Conservation (phyloP, 768 basidiomycete species). For the Paxillus ammoniavirescens region DNA sequence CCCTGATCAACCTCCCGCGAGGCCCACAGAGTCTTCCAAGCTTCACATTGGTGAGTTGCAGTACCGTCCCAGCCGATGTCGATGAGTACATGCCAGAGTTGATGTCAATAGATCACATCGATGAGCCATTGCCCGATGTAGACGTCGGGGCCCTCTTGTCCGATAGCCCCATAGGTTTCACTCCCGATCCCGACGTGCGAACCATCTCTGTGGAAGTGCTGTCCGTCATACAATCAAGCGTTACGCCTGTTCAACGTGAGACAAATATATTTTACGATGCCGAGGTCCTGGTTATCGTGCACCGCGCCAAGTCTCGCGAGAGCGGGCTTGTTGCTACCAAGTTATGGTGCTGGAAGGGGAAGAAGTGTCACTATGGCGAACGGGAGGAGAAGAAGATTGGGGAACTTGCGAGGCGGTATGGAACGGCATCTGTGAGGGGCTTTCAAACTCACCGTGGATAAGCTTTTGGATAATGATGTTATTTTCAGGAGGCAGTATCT, state of each 20-base stretch:
- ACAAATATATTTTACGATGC: slow-evolving; percentile 67
- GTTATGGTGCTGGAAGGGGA: slow-evolving; percentile 80
- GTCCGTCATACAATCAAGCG: slow-evolving; percentile 50
- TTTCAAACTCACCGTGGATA: background rate
- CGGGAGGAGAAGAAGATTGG: slow-evolving; percentile 64
- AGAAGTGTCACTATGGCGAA: slow-evolving; percentile 48
- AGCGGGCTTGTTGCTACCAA: slow-evolving; percentile 65
- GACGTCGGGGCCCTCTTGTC: slow-evolving; percentile 49
- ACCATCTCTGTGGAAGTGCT: slow-evolving; percentile 78
- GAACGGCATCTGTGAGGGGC: slow-evolving; percentile 54
- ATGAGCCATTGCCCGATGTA: slow-evolving; percentile 45
- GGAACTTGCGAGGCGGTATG: slow-evolving; percentile 73
- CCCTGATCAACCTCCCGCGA: background rate
- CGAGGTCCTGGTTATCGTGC: slow-evolving; percentile 66
- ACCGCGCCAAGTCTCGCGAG: slow-evolving; percentile 64
- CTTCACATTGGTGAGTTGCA: slow-evolving; percentile 35
- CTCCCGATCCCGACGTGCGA: slow-evolving; percentile 35
- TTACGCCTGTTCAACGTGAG: slow-evolving; percentile 44
- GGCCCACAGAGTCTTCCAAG: slow-evolving; percentile 9
- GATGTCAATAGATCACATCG: slow-evolving; percentile 35
- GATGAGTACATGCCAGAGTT: slow-evolving; percentile 5
- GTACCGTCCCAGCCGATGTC: background rate
- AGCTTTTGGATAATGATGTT: background rate
- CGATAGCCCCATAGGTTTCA: slow-evolving; percentile 8
- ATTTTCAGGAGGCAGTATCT: slow-evolving; percentile 36